Conservation (phyloP, 2,329 filamentous ascomycete species). For the Leptographium radiaticola region DNA sequence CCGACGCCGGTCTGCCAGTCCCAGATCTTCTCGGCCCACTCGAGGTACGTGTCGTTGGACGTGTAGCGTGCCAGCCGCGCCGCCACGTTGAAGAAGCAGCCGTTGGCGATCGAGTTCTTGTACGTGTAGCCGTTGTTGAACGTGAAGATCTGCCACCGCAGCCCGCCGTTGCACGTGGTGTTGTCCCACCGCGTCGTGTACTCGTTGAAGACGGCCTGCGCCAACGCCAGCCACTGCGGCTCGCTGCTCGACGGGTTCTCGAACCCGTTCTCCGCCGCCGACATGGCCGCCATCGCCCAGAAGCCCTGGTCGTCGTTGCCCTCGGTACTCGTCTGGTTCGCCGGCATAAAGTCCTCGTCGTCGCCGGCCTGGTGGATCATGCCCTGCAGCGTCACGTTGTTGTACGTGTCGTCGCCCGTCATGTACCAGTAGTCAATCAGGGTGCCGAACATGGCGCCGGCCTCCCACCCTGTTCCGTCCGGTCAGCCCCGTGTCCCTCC, state of each 20-base stretch:
- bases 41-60: conserved; percentile 61
- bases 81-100: conserved; percentile 56
- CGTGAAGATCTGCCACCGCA: conserved; percentile 77
- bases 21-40: conserved; percentile 62
- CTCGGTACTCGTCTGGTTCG: conserved; percentile 46
- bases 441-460: conserved; percentile 57
- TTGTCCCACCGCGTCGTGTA: conserved; percentile 60
- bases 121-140: conserved; percentile 61
- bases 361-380: conserved; percentile 47
- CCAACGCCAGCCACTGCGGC: conserved; percentile 66
- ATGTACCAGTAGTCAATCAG: conserved; percentile 61
- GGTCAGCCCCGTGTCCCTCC: conserved; percentile 13
- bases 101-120: conserved; percentile 57
- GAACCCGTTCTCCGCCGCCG: conserved; percentile 64
- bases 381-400: conserved; percentile 42
- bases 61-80: conserved; percentile 67
- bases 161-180: conserved; percentile 53
- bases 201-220: conserved; percentile 69
- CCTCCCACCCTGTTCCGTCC: conserved; percentile 49
- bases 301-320: conserved; percentile 73
- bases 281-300: conserved; percentile 74
- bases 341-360: conserved; percentile 51
- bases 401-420: conserved; percentile 54
- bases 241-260: conserved; percentile 49
- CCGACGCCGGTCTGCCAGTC: conserved; percentile 45